Evolutionary conservation across 2,329 filamentous ascomycete genomes (phyloP), one percentile per base, ranked within the genome.

Genomic region (Hypocrella siamensis): DNA sequence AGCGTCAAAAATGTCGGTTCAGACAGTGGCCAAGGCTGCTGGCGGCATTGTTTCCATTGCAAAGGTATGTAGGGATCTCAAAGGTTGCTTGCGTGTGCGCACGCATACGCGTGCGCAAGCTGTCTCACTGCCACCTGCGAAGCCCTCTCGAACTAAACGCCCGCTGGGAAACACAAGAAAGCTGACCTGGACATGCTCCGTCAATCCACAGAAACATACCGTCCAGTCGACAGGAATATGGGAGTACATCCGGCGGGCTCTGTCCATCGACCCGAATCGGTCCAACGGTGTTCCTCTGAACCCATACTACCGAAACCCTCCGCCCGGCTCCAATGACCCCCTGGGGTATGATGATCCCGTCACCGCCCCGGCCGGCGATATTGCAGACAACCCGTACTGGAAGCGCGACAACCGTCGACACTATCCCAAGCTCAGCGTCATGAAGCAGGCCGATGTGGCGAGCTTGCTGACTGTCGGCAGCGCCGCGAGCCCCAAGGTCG

Each of bases 281-380:
- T 94, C 86, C 43, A 85, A 79, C 48, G 90, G 90, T 56, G 65
- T 98, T 15, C 90, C 90, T 29, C 64, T 98, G 48, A 96, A 96
- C 69, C 76, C 85, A 26, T 78, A 86, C 63, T 94, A 72, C 70
- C 86, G 90, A 46, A 79, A 82, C 59, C 90, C 90, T 37, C 60
- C 86, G 1, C 55, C 56, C 26, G 57, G 64, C 45, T 31, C 52
- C 48, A 42, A 54, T 46, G 39, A 61, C 53, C 45, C 60, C 42
- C 21, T 50, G 42, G 33, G 47, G 40, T 49, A 55, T 48, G 37
- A 52, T 38, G 57, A 60, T 44, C 56, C 57, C 37, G 55, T 60
- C 31, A 31, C 90, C 80, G 8, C 94, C 65, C 57, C 57, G 24
- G 57, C 57, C 5, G 56, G 49, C 36, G 57, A 60, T 41, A 58